Percentiles rank a stretch among this genome's conserved stretches.
These are phyloP conservation scores for Pyrus hybrid DNA, from an alignment of 331 rosid genomes.

Conservation along the genomic window DNA sequence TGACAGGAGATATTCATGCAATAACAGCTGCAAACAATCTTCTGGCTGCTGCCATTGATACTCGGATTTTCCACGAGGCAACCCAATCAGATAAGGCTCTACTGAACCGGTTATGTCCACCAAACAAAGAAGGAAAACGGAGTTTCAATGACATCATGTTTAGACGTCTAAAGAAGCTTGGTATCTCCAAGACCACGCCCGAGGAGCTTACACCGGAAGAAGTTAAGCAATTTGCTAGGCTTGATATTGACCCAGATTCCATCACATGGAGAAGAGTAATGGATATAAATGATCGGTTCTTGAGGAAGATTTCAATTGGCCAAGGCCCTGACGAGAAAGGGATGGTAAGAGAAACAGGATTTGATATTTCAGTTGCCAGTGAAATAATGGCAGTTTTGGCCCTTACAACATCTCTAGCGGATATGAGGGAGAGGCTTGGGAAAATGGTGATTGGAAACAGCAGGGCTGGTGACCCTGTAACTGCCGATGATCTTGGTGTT, in stretches of 20 bases:
- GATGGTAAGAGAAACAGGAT: conserved; percentile 94
- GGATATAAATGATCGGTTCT: conserved; percentile 90
- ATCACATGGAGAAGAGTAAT: conserved; percentile 97
- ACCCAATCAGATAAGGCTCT: conserved; percentile 94
- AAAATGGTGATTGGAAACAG: conserved; percentile 96
- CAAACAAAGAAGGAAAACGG: conserved; percentile 86
- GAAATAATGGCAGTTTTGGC: conserved; percentile 99
- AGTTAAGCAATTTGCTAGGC: conserved; percentile 82
- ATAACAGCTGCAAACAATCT: conserved; percentile 98
- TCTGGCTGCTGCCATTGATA: conserved; percentile 95
- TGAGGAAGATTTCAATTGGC: conserved; percentile 84
- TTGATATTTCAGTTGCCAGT: conserved; percentile 97
- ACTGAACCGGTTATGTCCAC: conserved; percentile 83
- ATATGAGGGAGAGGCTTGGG: conserved; percentile 97
- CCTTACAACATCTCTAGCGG: conserved; percentile 77
- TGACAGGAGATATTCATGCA: conserved; percentile 97
- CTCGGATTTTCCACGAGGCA: conserved; percentile 87
- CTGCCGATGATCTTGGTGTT: conserved; percentile 94
- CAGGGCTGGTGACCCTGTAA: conserved; percentile 80
- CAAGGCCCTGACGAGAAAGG: conserved; percentile 99
- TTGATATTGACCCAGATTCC: conserved; percentile 78
- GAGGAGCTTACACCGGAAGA: conserved; percentile 86
- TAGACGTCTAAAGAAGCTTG: conserved; percentile 71
- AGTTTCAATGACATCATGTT: conserved; percentile 72
- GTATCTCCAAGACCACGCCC: conserved; percentile 73